phyloP scores from a whole-genome alignment of 1,139 yeast genomes.

The Yamadazyma atmosphaerica region DNA sequence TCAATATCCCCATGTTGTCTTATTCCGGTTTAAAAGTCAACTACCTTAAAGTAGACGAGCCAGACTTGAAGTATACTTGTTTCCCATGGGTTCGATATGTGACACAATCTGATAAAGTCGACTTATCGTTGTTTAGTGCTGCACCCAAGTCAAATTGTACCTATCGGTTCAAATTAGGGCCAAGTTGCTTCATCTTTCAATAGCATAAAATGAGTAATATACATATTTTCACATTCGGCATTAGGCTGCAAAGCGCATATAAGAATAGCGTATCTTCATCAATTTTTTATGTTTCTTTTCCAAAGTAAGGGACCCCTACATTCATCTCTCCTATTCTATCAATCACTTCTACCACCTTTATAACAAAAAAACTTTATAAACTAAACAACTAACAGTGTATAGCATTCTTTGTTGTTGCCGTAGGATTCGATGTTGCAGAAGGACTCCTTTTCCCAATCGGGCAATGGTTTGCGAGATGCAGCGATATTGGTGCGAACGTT shows the following conservation, averaged over 20 bases:
- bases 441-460: background rate
- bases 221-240: too few species aligned
- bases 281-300: too few species aligned
- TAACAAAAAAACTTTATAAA: too few species aligned
- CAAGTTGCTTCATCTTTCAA: conserved; percentile 19
- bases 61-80: conserved; percentile 42
- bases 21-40: conserved; percentile 44
- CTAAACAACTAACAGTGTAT: too few species aligned
- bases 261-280: too few species aligned
- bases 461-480: background rate
- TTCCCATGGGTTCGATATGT: conserved; percentile 50
- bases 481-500: background rate
- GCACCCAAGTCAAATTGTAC: conserved; percentile 15
- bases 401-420: too few species aligned
- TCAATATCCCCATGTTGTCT: conserved; percentile 43
- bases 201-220: background rate
- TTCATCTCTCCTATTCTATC: too few species aligned
- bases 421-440: background rate
- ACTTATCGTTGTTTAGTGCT: conserved; percentile 3
- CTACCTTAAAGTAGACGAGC: conserved; percentile 40
- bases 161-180: conserved; percentile 33
- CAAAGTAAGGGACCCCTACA: too few species aligned
- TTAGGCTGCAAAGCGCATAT: too few species aligned
- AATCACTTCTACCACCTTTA: too few species aligned
- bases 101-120: conserved; percentile 25